Evolutionary conservation across 805 yeast species (phyloP).

Genomic region (Metschnikowia lachancei): DNA sequence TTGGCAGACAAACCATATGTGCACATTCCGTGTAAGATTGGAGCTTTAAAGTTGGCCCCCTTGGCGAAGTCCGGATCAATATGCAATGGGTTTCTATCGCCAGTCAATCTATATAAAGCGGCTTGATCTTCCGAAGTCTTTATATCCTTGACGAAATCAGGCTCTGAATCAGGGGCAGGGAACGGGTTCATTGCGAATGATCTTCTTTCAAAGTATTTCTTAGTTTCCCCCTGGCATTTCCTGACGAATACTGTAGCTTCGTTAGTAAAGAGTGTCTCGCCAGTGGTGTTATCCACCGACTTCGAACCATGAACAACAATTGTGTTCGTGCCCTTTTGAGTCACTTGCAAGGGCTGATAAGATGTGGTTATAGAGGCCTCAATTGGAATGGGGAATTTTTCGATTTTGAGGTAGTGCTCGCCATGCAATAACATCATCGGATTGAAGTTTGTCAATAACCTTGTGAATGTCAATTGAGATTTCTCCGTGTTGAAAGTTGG

Average conservation of each 20-base stretch:
- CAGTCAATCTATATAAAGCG: constrained; percentile 84
- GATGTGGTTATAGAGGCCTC: constrained; percentile 61
- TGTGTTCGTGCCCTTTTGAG: constrained; percentile 86
- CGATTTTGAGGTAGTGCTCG: constrained; percentile 83
- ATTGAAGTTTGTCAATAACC: constrained; percentile 74
- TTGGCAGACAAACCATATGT: constrained; percentile 81
- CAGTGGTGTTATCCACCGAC: constrained; percentile 63
- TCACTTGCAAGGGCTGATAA: constrained; percentile 65
- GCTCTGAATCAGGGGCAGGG: constrained; percentile 55
- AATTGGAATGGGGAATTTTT: constrained; percentile 75
- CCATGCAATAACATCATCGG: constrained; percentile 91
- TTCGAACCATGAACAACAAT: constrained; percentile 70
- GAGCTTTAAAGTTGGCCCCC: constrained; percentile 78
- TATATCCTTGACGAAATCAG: constrained; percentile 63
- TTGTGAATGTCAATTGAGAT: constrained; percentile 55
- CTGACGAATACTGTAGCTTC: constrained; percentile 84
- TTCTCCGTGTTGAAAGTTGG: constrained; percentile 70
- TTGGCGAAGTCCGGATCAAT: constrained; percentile 89
- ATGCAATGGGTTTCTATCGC: constrained; percentile 94
- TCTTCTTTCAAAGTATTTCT: constrained; percentile 46
- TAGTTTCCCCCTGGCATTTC: constrained; percentile 60
- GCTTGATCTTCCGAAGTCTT: constrained; percentile 73
- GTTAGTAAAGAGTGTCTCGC: constrained; percentile 71
- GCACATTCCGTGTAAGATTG: constrained; percentile 92
- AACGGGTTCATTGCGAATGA: constrained; percentile 63